Percentiles rank a stretch among this genome's conserved stretches.
Conservation (phyloP, 345 rosid species). For the Citrus maxima region DNA sequence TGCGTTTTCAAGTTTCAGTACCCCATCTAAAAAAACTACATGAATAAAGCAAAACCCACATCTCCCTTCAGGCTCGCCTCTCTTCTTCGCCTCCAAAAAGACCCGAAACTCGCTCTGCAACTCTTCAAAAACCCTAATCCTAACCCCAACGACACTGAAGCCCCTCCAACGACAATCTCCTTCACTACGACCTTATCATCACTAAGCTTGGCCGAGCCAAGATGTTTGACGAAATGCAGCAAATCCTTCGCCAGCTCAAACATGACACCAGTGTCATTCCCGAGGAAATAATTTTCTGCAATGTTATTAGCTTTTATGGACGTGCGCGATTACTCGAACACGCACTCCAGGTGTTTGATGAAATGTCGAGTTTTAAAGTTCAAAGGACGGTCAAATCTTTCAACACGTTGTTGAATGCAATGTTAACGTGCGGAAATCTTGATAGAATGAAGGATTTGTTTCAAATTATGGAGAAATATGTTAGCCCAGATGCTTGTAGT, state of each 20-base stretch:
- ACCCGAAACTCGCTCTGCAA: slow-evolving; percentile 56
- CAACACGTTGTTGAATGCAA: slow-evolving; percentile 44
- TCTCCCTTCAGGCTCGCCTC: too few relatives aligned
- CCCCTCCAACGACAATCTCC: slow-evolving; percentile 41
- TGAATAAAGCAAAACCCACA: too few relatives aligned
- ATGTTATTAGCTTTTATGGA: slow-evolving; percentile 51
- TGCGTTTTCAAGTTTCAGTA: too few relatives aligned
- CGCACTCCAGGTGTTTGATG: slow-evolving; percentile 60
- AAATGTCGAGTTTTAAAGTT: slow-evolving; percentile 62
- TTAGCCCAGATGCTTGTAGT: slow-evolving; percentile 65
- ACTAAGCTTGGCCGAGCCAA: slow-evolving; percentile 75
- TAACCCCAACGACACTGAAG: neutral
- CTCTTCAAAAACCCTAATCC: slow-evolving; percentile 50
- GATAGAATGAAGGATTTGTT: slow-evolving; percentile 41
- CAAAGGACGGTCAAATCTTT: slow-evolving; percentile 49
- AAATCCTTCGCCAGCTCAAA: slow-evolving; percentile 57
- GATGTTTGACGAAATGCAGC: slow-evolving; percentile 66
- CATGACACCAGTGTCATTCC: slow-evolving; percentile 44
- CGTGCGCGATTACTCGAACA: slow-evolving; percentile 42
- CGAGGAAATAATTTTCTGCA: slow-evolving; percentile 61
- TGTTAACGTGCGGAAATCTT: slow-evolving; percentile 27
- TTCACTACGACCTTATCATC: slow-evolving; percentile 72
- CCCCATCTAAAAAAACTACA: too few relatives aligned
- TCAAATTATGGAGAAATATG: slow-evolving; percentile 31
- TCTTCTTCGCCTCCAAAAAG: slow-evolving; percentile 19